These are phyloP conservation scores for Leptographium procerum DNA, from an alignment of 2,329 filamentous ascomycete genomes.

Conservation along the genomic window DNA sequence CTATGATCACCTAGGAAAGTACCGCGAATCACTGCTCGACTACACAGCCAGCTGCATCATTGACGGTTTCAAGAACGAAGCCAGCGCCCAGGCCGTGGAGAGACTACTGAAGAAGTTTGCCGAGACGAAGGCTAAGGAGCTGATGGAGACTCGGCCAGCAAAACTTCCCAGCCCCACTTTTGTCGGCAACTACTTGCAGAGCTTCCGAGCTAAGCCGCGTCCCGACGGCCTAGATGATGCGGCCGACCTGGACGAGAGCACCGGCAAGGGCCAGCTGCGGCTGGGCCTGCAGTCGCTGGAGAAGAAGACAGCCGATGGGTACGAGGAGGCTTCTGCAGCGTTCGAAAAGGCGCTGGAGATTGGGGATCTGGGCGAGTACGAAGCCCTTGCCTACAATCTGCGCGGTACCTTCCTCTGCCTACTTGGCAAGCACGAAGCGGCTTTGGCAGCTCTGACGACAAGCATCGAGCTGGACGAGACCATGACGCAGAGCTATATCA, in stretches of 20 bases:
- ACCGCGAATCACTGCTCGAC: slow-evolving; percentile 89
- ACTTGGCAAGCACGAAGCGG: slow-evolving; percentile 73
- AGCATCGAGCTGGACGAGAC: slow-evolving; percentile 81
- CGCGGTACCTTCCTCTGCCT: slow-evolving; percentile 92
- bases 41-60: slow-evolving; percentile 99
- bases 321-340: slow-evolving; percentile 73
- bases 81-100: slow-evolving; percentile 81
- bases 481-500: slow-evolving; percentile 95
- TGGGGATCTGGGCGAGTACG: slow-evolving; percentile 66
- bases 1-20: slow-evolving; percentile 85
- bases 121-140: slow-evolving; percentile 83
- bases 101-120: slow-evolving; percentile 92
- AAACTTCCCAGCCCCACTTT: slow-evolving; percentile 93
- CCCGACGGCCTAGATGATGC: slow-evolving; percentile 75
- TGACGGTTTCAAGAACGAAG: slow-evolving; percentile 88
- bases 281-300: slow-evolving; percentile 70
- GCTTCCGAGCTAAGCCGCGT: slow-evolving; percentile 75
- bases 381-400: slow-evolving; percentile 92
- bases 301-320: slow-evolving; percentile 81
- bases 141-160: slow-evolving; percentile 73
- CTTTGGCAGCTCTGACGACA: slow-evolving; percentile 78
- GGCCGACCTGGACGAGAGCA: slow-evolving; percentile 64
- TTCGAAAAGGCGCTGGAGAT: slow-evolving; percentile 84
- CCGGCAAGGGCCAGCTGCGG: slow-evolving; percentile 76
- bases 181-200: slow-evolving; percentile 97